These are phyloP conservation scores for Fusarium sp. DNA, from an alignment of 2,329 filamentous ascomycete genomes.

Conservation along the genomic window DNA sequence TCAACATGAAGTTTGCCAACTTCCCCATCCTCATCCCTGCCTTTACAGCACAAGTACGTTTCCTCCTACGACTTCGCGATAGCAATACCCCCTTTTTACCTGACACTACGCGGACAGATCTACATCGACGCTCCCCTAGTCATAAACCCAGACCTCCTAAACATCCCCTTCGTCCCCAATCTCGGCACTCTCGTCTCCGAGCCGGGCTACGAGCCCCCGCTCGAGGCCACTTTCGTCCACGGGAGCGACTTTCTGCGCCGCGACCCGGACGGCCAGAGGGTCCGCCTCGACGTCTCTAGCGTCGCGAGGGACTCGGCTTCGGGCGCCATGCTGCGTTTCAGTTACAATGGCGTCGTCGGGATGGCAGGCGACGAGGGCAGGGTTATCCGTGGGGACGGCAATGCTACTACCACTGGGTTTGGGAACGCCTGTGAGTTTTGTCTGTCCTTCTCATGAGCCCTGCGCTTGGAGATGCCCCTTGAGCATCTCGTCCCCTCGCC, in stretches of 20 bases:
- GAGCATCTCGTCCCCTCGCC: background rate
- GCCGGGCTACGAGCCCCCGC: constrained; percentile 46
- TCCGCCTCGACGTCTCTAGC: constrained; percentile 52
- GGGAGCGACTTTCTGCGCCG: constrained; percentile 54
- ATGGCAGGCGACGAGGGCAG: constrained; percentile 46
- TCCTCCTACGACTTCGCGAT: background rate
- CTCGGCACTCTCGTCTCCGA: constrained; percentile 50
- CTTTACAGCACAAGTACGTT: constrained; percentile 50
- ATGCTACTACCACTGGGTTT: constrained; percentile 52
- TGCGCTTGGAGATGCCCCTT: background rate
- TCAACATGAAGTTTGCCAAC: constrained; percentile 46
- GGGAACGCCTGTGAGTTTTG: constrained; percentile 51
- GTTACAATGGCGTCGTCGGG: constrained; percentile 52
- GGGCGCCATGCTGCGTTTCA: constrained; percentile 49
- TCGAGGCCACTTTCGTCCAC: constrained; percentile 52
- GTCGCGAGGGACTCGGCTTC: constrained; percentile 45
- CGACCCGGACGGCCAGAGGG: constrained; percentile 50
- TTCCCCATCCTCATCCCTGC: constrained; percentile 52
- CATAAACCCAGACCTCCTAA: constrained; percentile 47
- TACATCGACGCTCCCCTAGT: constrained; percentile 48
- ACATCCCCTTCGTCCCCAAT: constrained; percentile 47
- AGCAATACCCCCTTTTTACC: background rate
- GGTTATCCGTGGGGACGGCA: constrained; percentile 47
- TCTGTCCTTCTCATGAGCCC: background rate
- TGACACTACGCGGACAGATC: constrained; percentile 38